Evolutionary conservation across 495 filamentous ascomycete species (phyloP).

Genomic region (Penicillium coprophilum): DNA sequence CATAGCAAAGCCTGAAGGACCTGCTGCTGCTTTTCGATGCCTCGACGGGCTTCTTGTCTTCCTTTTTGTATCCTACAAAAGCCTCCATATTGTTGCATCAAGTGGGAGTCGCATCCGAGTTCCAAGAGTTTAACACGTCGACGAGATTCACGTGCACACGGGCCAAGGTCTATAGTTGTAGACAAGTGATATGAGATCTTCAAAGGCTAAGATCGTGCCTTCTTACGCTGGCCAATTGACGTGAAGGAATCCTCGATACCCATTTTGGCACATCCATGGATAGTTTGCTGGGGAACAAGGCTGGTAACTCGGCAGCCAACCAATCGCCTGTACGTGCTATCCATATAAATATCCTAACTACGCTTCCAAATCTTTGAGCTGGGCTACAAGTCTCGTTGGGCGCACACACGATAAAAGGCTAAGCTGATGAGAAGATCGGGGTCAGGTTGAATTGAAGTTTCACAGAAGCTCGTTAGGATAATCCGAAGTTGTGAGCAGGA

Average conservation of each 20-base stretch:
- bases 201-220: slow-evolving; percentile 23
- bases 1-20: slow-evolving; percentile 44
- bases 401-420: slow-evolving; percentile 26
- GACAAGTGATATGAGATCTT: background rate
- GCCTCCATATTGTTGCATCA: slow-evolving; percentile 32
- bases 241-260: slow-evolving; percentile 20
- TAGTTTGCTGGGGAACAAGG: slow-evolving; percentile 30
- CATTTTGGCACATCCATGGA: slow-evolving; percentile 40
- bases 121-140: slow-evolving; percentile 50
- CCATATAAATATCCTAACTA: slow-evolving; percentile 24
- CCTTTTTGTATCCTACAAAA: slow-evolving; percentile 40
- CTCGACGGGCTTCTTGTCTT: slow-evolving; percentile 21
- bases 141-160: slow-evolving; percentile 51
- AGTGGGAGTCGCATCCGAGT: slow-evolving; percentile 22
- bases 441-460: background rate
- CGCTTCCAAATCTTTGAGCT: slow-evolving; percentile 21
- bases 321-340: slow-evolving; percentile 22
- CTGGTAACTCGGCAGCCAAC: slow-evolving; percentile 16
- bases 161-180: slow-evolving; percentile 21
- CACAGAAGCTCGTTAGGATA: background rate
- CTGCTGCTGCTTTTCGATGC: slow-evolving; percentile 38
- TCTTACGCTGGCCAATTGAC: slow-evolving; percentile 43
- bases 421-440: slow-evolving; percentile 10
- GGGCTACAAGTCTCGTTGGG: slow-evolving; percentile 21
- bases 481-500: background rate